phyloP scores from a whole-genome alignment of 2,329 filamentous ascomycete species.

The Dothideomycetidae sp. region DNA sequence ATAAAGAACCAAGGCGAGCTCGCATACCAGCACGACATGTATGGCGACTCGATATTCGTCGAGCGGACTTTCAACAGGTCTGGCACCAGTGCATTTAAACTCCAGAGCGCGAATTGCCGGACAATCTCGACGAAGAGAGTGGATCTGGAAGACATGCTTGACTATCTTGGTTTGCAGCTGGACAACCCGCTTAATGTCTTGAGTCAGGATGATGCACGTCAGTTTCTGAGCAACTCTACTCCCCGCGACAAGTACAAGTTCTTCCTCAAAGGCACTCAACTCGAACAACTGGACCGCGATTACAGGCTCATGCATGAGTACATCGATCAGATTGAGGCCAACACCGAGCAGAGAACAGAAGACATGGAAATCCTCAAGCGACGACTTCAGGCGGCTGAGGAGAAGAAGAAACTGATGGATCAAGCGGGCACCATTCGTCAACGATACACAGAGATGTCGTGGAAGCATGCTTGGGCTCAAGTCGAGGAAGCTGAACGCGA shows the following conservation, averaged over 20 bases:
- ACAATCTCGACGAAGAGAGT: conserved; percentile 68
- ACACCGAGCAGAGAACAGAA: conserved; percentile 46
- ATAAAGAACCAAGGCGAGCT: conserved; percentile 82
- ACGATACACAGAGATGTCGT: conserved; percentile 43
- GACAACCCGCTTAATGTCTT: conserved; percentile 94
- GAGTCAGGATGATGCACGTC: conserved; percentile 85
- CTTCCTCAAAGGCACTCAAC: conserved; percentile 84
- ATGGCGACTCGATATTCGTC: conserved; percentile 74
- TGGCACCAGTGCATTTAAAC: conserved; percentile 69
- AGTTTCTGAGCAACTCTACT: conserved; percentile 78
- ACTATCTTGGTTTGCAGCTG: conserved; percentile 85
- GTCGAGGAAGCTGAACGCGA: conserved; percentile 58
- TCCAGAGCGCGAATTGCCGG: conserved; percentile 58
- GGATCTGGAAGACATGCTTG: conserved; percentile 83
- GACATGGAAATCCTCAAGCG: conserved; percentile 48
- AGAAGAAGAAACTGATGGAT: conserved; percentile 49
- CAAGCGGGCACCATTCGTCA: conserved; percentile 51
- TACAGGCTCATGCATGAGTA: conserved; percentile 73
- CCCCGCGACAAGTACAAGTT: conserved; percentile 86
- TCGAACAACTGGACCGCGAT: conserved; percentile 83
- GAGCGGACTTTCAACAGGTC: conserved; percentile 72
- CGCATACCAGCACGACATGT: conserved; percentile 70
- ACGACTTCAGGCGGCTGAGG: conserved; percentile 45
- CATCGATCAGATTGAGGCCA: conserved; percentile 55
- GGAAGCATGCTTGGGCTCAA: conserved; percentile 74